Evolutionary conservation across 306 rosid species (phyloP), one percentile per base, ranked within the genome.

Genomic region (Senna tora): DNA sequence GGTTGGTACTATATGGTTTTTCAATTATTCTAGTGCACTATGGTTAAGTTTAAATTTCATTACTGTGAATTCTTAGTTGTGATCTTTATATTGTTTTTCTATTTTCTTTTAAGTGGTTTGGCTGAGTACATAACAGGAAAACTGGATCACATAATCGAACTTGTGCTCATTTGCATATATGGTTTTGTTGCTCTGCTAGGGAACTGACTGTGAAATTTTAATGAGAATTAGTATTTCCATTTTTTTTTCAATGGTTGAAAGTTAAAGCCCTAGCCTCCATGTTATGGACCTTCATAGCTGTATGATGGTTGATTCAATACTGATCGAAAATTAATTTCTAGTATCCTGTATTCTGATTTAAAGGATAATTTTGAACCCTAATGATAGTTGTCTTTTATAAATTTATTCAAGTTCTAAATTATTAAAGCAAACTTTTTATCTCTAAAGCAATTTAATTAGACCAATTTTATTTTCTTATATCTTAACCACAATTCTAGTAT

Each of bases 1-100:
- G 89, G 89, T 86, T 38, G 57, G 87, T 52, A 41, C 56, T 73
- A 28, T 19, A 28, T 43, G 17, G 12, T 51, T 28, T 55, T 38
- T 65, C n/a, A 11, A 13, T 54, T 56, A 54, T 64, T 57, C 38
- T 70, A 45, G 32, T 61, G 28, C 30, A 19, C 74, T 30, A 64
- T 30, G 51, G 43, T n/a, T 39, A n/a, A 15, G 2, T 30, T 20
- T 13, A 20, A 47, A 19, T 38, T 36, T 34, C 30, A 22, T 46
- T 11, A 17, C 30, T 32, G 67, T 25, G 39, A 57, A 7, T 8
- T 42, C 20, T 41, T 30, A 43, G 57, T 41, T 57, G 25, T 67
- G 30, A 42, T 17, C 4, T 16, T 58, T 36, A 2, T 54, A 9
- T 28, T 54, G 41, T 43, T 56, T 61, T 71, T 52, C 20, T 14